phyloP scores from a whole-genome alignment of 352 stramenopile species.

The Phytophthora ohioensis region DNA sequence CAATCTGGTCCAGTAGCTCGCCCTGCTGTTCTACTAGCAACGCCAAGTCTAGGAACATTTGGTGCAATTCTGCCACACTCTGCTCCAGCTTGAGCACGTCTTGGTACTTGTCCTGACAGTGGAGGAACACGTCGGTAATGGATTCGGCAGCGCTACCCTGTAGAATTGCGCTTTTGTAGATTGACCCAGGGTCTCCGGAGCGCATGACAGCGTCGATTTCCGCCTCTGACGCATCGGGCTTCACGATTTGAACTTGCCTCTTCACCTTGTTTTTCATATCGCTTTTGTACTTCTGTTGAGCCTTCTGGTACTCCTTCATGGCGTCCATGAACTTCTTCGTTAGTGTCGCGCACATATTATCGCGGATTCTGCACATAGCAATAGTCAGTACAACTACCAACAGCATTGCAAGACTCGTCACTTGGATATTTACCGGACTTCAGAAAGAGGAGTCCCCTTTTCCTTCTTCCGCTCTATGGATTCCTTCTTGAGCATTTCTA shows the following conservation, averaged over 20 bases:
- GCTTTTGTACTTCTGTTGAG: constrained; percentile 98
- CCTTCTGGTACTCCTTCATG: constrained; percentile 98
- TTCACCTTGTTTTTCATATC: constrained; percentile 99
- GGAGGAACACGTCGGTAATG: constrained; percentile 93
- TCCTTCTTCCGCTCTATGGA: constrained; percentile 94
- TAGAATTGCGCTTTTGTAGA: constrained; percentile 87
- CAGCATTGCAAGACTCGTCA: not conserved
- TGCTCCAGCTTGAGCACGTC: constrained; percentile 97
- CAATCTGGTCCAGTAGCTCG: constrained; percentile 98
- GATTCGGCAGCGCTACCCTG: constrained; percentile 74
- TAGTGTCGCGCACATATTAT: constrained; percentile 97
- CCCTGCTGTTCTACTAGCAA: constrained; percentile 98
- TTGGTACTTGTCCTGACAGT: constrained; percentile 98
- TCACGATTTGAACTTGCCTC: constrained; percentile 98
- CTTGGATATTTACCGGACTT: constrained; percentile 51
- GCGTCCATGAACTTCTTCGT: constrained; percentile 99
- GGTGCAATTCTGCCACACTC: constrained; percentile 97
- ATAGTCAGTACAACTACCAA: constrained; percentile 3
- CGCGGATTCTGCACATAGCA: constrained; percentile 82
- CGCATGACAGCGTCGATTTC: constrained; percentile 98
- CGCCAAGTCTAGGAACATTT: constrained; percentile 99
- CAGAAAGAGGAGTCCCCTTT: constrained; percentile 75
- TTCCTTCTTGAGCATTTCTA: constrained; percentile 95
- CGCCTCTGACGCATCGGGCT: constrained; percentile 96
- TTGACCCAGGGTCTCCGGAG: constrained; percentile 78